Base-by-base conservation (phyloP, 371 early-diverging fungal species). In the Apophysomyces sp. region DNA sequence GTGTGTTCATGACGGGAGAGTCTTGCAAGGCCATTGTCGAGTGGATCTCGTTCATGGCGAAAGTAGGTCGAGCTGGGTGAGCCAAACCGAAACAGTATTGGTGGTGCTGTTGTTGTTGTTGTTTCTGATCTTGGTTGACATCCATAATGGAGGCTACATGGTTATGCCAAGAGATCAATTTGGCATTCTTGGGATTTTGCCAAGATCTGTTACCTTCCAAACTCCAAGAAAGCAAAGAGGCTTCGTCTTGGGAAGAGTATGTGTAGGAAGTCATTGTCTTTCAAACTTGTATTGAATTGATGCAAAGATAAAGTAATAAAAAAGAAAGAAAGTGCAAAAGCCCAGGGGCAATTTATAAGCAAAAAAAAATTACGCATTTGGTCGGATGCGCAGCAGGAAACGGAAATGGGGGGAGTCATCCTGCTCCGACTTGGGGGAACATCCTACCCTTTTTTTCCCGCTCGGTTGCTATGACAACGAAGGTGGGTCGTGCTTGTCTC, bases 1-100 rank as follows among this genome's bases (percentile, higher is more conserved):
- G 77, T 27, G 77, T 74, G 37, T 56, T 62, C 69, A 74, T 74
- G 44, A 62, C 51, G 21, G 74, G 74, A n/a, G 74, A 69, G 30
- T 71, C 63, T 21, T 18, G 21, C 49, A 44, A 18, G 4, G 49
- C 7, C 21, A 21, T 21, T n/a, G 49, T n/a, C 9, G 49, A 4
- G 9, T 44, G 21, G 21, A 44, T 18, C 21, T 8, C 21, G 16
- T 44, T 21, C 49, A 44, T 44, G 8, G 34, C 8, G 21, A 44
- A 44, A 6, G 21, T 9, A 21, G 0, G 24, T 8, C 21, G 4
- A 7, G 4, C 24, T 9, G n/a, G n/a, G 1, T 44, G 18, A 0
- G 26, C n/a, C 49, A 44, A 3, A 0, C 24, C 21, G 24, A 44
- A 44, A 9, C 21, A 9, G n/a, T n/a, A n/a, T n/a, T n/a, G n/a